Evolutionary conservation across 169 alveolate species (phyloP).

Genomic region (Besnoitia besnoiti): DNA sequence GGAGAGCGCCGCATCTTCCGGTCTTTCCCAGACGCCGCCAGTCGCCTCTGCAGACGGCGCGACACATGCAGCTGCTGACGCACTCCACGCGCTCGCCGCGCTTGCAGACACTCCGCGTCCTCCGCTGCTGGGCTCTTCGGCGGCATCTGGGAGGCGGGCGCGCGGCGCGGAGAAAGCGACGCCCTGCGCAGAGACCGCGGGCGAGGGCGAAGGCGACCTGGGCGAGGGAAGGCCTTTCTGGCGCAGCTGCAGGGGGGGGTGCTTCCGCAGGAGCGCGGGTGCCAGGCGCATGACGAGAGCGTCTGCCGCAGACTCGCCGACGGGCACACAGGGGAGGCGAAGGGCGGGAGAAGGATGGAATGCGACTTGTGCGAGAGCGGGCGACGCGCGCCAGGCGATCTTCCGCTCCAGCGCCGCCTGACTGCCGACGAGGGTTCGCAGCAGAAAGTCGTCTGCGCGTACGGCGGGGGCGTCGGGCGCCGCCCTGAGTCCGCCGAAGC

Average conservation of each 20-base stretch:
- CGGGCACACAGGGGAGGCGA: constrained; percentile 48
- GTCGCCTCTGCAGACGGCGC: too few relatives aligned
- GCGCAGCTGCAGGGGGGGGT: background rate
- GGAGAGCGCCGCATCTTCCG: background rate
- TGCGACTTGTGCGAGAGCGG: constrained; percentile 5
- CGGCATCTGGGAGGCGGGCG: background rate
- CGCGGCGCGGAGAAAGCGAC: background rate
- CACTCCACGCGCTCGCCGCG: too few relatives aligned
- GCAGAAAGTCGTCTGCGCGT: constrained; percentile 30
- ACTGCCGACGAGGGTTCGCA: constrained; percentile 53
- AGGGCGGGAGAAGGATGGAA: constrained; percentile 49
- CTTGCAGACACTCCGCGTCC: too few relatives aligned
- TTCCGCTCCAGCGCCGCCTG: constrained; percentile 57
- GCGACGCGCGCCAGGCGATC: constrained; percentile 45
- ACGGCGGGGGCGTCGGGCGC: background rate
- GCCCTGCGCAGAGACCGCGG: too few relatives aligned
- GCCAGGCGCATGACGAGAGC: background rate
- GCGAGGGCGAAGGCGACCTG: background rate
- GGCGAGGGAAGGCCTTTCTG: background rate
- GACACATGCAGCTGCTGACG: too few relatives aligned
- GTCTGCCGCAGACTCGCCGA: background rate
- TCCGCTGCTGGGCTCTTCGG: background rate
- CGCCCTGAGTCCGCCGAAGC: background rate
- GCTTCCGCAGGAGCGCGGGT: too few relatives aligned
- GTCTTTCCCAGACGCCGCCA: too few relatives aligned